Conservation (phyloP, 2,329 filamentous ascomycete species). For the Fusarium brachygibbosum region DNA sequence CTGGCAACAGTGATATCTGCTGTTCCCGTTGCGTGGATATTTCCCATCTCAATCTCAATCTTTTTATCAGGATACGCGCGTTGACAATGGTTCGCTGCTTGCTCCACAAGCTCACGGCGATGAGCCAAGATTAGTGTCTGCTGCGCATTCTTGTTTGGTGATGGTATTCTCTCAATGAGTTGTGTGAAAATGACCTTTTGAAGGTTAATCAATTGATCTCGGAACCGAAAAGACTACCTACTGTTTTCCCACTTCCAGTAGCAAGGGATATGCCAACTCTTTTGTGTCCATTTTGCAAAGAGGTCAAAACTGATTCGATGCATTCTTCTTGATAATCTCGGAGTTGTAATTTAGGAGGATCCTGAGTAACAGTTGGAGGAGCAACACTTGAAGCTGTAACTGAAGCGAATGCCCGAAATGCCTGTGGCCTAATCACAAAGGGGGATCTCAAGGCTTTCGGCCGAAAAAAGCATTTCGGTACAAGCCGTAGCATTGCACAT, state of each 20-base stretch:
- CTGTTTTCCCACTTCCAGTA: conserved; percentile 91
- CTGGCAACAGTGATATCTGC: conserved; percentile 97
- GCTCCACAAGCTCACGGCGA: conserved; percentile 91
- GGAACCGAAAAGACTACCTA: conserved; percentile 54
- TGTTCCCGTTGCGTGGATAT: conserved; percentile 77
- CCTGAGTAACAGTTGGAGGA: conserved; percentile 30
- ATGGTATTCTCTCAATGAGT: conserved; percentile 81
- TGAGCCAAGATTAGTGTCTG: conserved; percentile 94
- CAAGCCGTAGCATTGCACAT: conserved; percentile 57
- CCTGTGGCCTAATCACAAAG: conserved; percentile 16
- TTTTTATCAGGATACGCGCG: conserved; percentile 82
- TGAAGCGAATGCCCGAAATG: conserved; percentile 46
- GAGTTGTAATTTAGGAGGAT: conserved; percentile 66
- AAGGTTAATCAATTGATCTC: conserved; percentile 18
- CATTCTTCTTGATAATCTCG: conserved; percentile 93
- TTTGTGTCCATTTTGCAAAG: conserved; percentile 79
- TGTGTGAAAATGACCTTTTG: conserved; percentile 92
- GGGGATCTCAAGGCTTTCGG: conserved; percentile 27
- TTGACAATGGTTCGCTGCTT: conserved; percentile 88
- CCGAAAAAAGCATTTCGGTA: conserved; percentile 49
- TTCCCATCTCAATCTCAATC: conserved; percentile 94
- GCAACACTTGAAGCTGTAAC: conserved; percentile 36
- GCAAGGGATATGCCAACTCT: conserved; percentile 87
- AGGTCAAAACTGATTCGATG: conserved; percentile 81
- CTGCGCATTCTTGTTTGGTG: conserved; percentile 64